A percentile compares a stretch with the other conserved stretches of the same genome.
phyloP scores from a whole-genome alignment of 1,139 yeast genomes.

The Hemisphaericaspora subhashii region DNA sequence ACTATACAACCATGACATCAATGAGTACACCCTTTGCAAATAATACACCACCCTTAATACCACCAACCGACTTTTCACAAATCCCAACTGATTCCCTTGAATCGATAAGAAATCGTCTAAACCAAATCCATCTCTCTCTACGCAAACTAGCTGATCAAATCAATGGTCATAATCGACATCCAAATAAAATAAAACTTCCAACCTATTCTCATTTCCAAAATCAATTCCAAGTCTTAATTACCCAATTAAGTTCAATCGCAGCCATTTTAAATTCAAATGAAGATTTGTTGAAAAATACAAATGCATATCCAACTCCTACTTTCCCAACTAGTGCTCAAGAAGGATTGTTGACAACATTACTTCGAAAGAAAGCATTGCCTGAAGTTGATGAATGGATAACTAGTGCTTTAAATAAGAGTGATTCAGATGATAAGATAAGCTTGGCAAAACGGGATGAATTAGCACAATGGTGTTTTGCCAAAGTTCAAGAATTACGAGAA shows the following conservation, averaged over 20 bases:
- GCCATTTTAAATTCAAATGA: constrained; percentile 63
- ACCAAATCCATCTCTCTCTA: constrained; percentile 46
- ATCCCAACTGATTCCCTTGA: constrained; percentile 44
- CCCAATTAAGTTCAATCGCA: constrained; percentile 77
- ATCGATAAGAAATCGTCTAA: constrained; percentile 42
- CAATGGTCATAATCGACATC: constrained; percentile 41
- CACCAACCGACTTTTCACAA: constrained; percentile 23
- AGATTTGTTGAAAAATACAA: constrained; percentile 60
- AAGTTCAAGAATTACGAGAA: constrained; percentile 51
- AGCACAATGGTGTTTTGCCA: constrained; percentile 61
- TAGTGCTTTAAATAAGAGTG: constrained; percentile 45
- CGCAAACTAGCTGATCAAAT: constrained; percentile 46
- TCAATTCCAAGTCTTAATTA: constrained; percentile 78
- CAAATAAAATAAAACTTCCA: constrained; percentile 39
- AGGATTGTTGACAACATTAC: constrained; percentile 74
- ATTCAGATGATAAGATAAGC: constrained; percentile 25
- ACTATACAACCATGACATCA: not conserved
- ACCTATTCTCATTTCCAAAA: constrained; percentile 55
- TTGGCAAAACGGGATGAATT: constrained; percentile 50
- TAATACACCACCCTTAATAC: constrained; percentile 9
- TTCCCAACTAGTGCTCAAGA: constrained; percentile 87
- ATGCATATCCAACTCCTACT: constrained; percentile 76
- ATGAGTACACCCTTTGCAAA: constrained; percentile 16
- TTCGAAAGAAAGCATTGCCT: constrained; percentile 84
- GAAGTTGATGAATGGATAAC: constrained; percentile 88